These are phyloP conservation scores for Oryza glumipatula DNA, from an alignment of 176 grass and related monocot genomes.

Conservation along the genomic window DNA sequence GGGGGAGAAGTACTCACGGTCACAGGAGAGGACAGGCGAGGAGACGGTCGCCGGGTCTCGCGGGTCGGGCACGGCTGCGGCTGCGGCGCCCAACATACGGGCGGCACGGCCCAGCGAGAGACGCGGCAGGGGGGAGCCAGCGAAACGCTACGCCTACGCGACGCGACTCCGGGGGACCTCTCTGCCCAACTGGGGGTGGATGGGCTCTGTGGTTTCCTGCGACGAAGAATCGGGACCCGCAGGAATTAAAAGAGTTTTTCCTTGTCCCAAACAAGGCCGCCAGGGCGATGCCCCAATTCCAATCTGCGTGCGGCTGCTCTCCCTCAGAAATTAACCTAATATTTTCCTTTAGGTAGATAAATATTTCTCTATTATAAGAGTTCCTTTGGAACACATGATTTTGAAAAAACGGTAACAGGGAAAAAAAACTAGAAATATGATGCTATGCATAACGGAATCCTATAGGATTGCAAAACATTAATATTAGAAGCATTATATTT, in stretches of 20 bases:
- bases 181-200: neutral
- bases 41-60: slow-evolving; percentile 8
- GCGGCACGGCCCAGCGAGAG: neutral
- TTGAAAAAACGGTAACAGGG: too few relatives aligned
- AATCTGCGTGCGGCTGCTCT: too few relatives aligned
- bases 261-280: neutral
- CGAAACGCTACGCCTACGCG: neutral
- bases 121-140: neutral
- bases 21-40: slow-evolving; percentile 20
- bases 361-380: too few relatives aligned
- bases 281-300: neutral
- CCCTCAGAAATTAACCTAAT: too few relatives aligned
- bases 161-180: neutral
- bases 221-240: slow-evolving; percentile 2
- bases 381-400: too few relatives aligned
- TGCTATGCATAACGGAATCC: too few relatives aligned
- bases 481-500: too few relatives aligned
- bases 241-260: neutral
- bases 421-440: too few relatives aligned
- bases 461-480: too few relatives aligned
- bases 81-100: slow-evolving; percentile 30
- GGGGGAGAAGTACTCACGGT: slow-evolving; percentile 25
- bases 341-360: too few relatives aligned
- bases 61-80: slow-evolving; percentile 19
- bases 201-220: neutral